Base-by-base conservation (phyloP, 1,284 basidiomycete genomes). In the Caloboletus inedulis region DNA sequence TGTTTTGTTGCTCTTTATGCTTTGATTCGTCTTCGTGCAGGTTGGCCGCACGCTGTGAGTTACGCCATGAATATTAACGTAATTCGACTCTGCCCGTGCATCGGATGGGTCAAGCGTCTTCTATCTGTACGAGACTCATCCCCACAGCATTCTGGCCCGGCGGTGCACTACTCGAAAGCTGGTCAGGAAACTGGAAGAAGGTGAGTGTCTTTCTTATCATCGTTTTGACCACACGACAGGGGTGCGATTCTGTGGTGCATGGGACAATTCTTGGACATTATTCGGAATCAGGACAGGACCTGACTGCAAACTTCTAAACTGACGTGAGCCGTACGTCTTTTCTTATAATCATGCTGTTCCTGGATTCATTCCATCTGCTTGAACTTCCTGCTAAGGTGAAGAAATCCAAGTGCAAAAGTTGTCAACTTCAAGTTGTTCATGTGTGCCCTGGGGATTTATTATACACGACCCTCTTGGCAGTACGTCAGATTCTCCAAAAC, bases 1-100 rank as follows among this genome's bases (percentile, higher is more conserved):
- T 62, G 42, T 48, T 44, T 4, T 25, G 13, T 46, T 31, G 47
- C 36, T 54, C 14, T 60, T 27, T 36, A 51, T 34, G 41, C 35
- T 45, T 54, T 49, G 45, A 43, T 50, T 27, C 7, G 36, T 36
- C 44, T 29, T 41, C 2, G 36, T 43, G 14, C 25, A 49, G 30
- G 47, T 54, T 47, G 52, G 6, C 31, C 13, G 14, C 6, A 25
- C 9, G 52, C 12, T 23, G 21, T 47, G 14, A 49, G 40, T 29
- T 23, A 10, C 10, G 23, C n/a, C 14, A 34, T 14, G 29, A 29
- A 2, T 8, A 8, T 29, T 8, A 36, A 29, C 25, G 27, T 54
- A 27, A n/a, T 34, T 47, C 42, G 12, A 34, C 4, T 36, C 19
- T 12, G 13, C n/a, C 7, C 12, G 10, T 16, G 25, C 12, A 10